Evolutionary conservation across 148 eudicot genomes (phyloP).

Genomic region (Camellia japonica): DNA sequence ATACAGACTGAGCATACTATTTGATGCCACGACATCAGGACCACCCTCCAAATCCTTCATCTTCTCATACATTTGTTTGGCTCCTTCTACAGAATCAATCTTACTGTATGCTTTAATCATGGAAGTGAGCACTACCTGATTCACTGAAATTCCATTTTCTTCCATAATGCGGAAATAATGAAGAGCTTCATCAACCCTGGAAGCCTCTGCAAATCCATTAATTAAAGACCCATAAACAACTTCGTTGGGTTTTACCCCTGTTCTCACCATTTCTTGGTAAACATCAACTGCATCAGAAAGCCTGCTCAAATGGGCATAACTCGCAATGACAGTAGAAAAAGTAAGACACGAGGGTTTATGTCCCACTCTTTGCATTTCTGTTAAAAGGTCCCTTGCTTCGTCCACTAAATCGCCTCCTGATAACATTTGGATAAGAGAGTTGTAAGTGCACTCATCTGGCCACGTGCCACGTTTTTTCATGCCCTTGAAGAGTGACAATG

Average conservation of each 20-base stretch:
- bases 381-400: conserved; percentile 54
- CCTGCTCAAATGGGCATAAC: conserved; percentile 52
- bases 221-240: conserved; percentile 81
- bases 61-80: conserved; percentile 58
- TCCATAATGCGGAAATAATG: conserved; percentile 57
- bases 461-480: conserved; percentile 82
- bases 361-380: conserved; percentile 70
- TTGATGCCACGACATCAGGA: conserved; percentile 77
- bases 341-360: conserved; percentile 56
- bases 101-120: conserved; percentile 78
- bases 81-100: conserved; percentile 55
- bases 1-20: conserved; percentile 77
- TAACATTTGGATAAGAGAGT: conserved; percentile 83
- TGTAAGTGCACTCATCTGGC: conserved; percentile 87
- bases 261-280: conserved; percentile 54
- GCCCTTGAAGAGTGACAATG: conserved; percentile 60
- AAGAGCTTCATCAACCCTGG: conserved; percentile 60
- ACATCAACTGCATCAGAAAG: conserved; percentile 56
- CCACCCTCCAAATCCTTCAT: conserved; percentile 60
- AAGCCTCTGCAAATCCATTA: conserved; percentile 76
- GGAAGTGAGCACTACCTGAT: conserved; percentile 73
- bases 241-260: conserved; percentile 70
- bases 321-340: conserved; percentile 57
- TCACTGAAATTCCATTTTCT: conserved; percentile 51
- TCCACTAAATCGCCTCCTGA: conserved; percentile 68